These are phyloP conservation scores for Haplosporangium sp. DNA, from an alignment of 371 early-diverging fungal species.

Conservation along the genomic window DNA sequence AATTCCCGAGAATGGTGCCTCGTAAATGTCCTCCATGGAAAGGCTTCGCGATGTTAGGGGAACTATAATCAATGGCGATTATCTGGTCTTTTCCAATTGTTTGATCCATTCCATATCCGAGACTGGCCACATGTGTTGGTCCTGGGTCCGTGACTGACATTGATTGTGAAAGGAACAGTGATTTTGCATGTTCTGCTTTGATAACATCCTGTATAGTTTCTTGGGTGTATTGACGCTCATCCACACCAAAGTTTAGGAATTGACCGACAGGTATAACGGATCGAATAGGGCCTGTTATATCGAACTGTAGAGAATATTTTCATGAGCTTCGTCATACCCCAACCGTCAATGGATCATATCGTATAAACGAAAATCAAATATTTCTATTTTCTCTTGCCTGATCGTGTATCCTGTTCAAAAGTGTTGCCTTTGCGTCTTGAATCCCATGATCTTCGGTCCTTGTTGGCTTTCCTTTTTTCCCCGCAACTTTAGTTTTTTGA, in stretches of 20 bases:
- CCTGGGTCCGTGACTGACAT: not conserved
- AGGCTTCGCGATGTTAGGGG: conserved; percentile 99
- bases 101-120: conserved; percentile 44
- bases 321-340: not conserved
- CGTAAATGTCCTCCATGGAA: conserved; percentile 98
- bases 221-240: conserved; percentile 62
- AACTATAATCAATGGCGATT: conserved; percentile 94
- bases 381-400: conserved; percentile 13
- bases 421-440: conserved; percentile 4
- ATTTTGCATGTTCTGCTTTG: conserved; percentile 23
- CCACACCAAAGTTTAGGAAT: conserved; percentile 80
- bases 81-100: conserved; percentile 64
- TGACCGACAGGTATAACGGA: conserved; percentile 70
- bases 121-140: conserved; percentile 13
- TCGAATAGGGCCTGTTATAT: conserved; percentile 56
- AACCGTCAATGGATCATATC: not conserved
- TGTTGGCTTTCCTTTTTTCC: not conserved
- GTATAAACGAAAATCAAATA: too few relatives aligned
- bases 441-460: not conserved
- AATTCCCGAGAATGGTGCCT: conserved; percentile 97
- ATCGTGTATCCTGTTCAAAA: conserved; percentile 19
- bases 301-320: conserved; percentile 6
- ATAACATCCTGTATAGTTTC: conserved; percentile 66
- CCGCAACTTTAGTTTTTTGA: not conserved
- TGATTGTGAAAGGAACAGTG: not conserved